Evolutionary conservation across 23 red algal genomes (phyloP), one percentile per base, ranked within the genome.

Genomic region (Gracilaria domingensis): DNA sequence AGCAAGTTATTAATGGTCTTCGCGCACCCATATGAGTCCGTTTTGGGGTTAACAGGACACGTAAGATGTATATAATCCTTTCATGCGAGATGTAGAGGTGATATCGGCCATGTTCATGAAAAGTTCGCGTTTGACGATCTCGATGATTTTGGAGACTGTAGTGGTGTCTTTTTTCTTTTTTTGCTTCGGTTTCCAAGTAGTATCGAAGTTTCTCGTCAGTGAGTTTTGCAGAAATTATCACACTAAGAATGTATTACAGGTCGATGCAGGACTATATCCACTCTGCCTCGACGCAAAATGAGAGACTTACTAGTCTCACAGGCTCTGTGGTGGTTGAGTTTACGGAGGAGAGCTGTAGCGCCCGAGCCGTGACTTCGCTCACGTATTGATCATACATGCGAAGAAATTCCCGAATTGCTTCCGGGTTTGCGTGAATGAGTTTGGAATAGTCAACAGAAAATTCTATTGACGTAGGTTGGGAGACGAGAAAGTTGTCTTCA

Each of bases 331-430:
- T 56, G 17, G 56, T 59, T 12, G 49, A 65, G 0, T 62, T 44
- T 25, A 60, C 13, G 9, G 20, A 12, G 12, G 79, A 14, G 13
- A 60, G 79, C 47, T 83, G 79, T 20, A 26, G 28, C 13, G 79
- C 1, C 61, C 54, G 54, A 24, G 33, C 79, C 48, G 12, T 57
- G 0, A 64, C 1, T 62, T 83, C 47, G 8, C 0, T 33, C 28
- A 29, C 0, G 54, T 83, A 83, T 0, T 37, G 79, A 25, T 83
- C 79, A 28, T 83, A 56, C 12, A 30, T 14, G 48, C 50, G 56
- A 8, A 83, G 54, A 44, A 83, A 83, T 25, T 62, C 54, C 12
- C 50, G 79, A 37, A 83, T 83, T 32, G 79, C 60, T 23, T n/a
- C 24, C 24, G 21, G 60, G n/a, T 8, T 66, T 7, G 60, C 24